Percentiles rank a stretch among this genome's conserved stretches.
Evolutionary conservation across 2,329 filamentous ascomycete genomes (phyloP).

Genomic region (Cordyceps sp.): DNA sequence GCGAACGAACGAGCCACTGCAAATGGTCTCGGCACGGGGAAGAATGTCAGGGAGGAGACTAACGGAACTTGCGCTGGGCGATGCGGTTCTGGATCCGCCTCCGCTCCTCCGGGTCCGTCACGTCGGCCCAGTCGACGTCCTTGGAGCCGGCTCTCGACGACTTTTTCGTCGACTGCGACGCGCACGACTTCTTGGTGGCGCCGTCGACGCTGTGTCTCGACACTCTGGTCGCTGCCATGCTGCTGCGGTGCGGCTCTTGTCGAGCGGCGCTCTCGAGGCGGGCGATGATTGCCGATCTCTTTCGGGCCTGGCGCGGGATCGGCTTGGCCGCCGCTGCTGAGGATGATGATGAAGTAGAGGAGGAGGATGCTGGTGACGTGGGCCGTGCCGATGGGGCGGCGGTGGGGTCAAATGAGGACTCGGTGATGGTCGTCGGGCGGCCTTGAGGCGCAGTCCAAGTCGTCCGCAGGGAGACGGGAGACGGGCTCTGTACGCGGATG

Average conservation of each 20-base stretch:
- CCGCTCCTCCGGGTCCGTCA: constrained; percentile 54
- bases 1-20: no score
- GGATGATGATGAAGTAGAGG: no score
- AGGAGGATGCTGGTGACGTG: no score
- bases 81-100: constrained; percentile 62
- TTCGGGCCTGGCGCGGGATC: constrained; percentile 5
- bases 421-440: no score
- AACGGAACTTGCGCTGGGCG: constrained; percentile 62
- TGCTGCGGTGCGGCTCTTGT: no score
- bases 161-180: constrained; percentile 18
- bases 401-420: no score
- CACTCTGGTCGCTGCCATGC: constrained; percentile 2
- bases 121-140: constrained; percentile 50
- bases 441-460: no score
- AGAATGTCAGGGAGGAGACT: constrained; percentile 16
- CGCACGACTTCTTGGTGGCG: constrained; percentile 11
- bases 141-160: constrained; percentile 22
- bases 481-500: constrained; percentile 13
- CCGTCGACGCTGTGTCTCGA: constrained; percentile 9
- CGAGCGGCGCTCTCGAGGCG: not conserved
- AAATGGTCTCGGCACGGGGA: no score
- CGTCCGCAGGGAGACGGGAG: constrained; percentile 6
- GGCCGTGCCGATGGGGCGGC: no score
- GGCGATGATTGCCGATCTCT: constrained; percentile 3
- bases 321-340: no score